Evolutionary conservation across 1,139 yeast genomes (phyloP).

Genomic region (Wickerhamiella infanticola): DNA sequence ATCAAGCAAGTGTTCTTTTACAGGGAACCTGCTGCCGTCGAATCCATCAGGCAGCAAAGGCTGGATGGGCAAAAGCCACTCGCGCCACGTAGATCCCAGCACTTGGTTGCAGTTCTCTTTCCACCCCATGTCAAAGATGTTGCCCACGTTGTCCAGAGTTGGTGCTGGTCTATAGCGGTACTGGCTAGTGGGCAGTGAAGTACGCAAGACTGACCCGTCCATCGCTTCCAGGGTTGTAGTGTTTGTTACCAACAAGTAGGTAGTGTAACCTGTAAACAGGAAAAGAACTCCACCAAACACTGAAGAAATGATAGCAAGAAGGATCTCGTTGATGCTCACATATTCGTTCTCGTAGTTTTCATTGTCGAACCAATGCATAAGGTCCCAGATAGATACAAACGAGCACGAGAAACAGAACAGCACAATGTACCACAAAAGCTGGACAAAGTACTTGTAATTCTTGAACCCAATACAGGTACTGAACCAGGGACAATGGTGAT

Average conservation of each 20-base stretch:
- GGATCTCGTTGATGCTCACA: slow-evolving; percentile 45
- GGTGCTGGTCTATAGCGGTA: slow-evolving; percentile 29
- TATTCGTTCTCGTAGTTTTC: slow-evolving; percentile 25
- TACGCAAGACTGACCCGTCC: slow-evolving; percentile 39
- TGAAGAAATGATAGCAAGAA: slow-evolving; percentile 42
- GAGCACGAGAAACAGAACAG: slow-evolving; percentile 33
- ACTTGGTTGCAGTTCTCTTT: slow-evolving; percentile 45
- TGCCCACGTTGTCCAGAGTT: slow-evolving; percentile 32
- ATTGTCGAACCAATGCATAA: slow-evolving; percentile 37
- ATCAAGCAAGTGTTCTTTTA: slow-evolving; percentile 18
- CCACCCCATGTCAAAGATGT: slow-evolving; percentile 63
- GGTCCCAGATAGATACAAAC: slow-evolving; percentile 26
- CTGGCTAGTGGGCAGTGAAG: slow-evolving; percentile 28
- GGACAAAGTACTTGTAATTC: slow-evolving; percentile 68
- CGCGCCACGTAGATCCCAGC: slow-evolving; percentile 50
- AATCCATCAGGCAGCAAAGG: slow-evolving; percentile 7
- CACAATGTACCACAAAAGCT: slow-evolving; percentile 47
- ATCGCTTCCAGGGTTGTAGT: slow-evolving; percentile 72
- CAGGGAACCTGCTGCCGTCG: slow-evolving; percentile 22
- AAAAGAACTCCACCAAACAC: slow-evolving; percentile 51
- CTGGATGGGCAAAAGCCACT: slow-evolving; percentile 59
- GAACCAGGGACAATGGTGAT: slow-evolving; percentile 98
- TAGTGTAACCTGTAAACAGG: slow-evolving; percentile 42
- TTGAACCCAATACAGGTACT: slow-evolving; percentile 71
- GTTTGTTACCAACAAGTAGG: slow-evolving; percentile 45